phyloP scores from a whole-genome alignment of 345 rosid species.

The Hypericum androsaemum region DNA sequence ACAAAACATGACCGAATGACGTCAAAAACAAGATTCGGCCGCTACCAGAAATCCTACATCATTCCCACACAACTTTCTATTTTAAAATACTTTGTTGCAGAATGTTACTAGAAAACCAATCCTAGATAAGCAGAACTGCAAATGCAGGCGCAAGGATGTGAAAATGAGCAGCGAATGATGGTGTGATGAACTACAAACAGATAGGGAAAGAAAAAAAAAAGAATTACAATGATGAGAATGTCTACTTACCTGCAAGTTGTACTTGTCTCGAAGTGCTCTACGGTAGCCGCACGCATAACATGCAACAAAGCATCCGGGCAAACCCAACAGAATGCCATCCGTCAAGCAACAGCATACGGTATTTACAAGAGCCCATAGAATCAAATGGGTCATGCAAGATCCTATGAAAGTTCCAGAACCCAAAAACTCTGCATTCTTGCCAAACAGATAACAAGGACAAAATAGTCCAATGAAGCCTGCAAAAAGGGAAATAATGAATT shows the following conservation, averaged over 20 bases:
- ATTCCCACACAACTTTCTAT: background rate
- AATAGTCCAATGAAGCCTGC: slow-evolving; percentile 68
- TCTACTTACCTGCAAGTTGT: slow-evolving; percentile 53
- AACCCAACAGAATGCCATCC: slow-evolving; percentile 58
- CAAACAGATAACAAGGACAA: slow-evolving; percentile 82
- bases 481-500: slow-evolving; percentile 9
- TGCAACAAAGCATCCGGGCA: slow-evolving; percentile 80
- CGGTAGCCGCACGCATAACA: slow-evolving; percentile 88
- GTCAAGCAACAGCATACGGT: slow-evolving; percentile 58
- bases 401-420: slow-evolving; percentile 86
- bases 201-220: too few relatives aligned
- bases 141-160: too few relatives aligned
- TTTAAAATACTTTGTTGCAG: too few relatives aligned
- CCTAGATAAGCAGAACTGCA: too few relatives aligned
- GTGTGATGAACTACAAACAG: too few relatives aligned
- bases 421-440: slow-evolving; percentile 69
- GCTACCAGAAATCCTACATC: background rate
- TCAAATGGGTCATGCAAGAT: slow-evolving; percentile 64
- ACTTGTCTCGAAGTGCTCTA: slow-evolving; percentile 52
- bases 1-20: background rate
- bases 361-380: slow-evolving; percentile 64
- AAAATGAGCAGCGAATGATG: too few relatives aligned
- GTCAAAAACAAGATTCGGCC: background rate
- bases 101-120: too few relatives aligned
- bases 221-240: background rate